Evolutionary conservation across 164 flowering plant genomes (phyloP), one percentile per base, ranked within the genome.

Genomic region (Chloranthus sessilifolius): DNA sequence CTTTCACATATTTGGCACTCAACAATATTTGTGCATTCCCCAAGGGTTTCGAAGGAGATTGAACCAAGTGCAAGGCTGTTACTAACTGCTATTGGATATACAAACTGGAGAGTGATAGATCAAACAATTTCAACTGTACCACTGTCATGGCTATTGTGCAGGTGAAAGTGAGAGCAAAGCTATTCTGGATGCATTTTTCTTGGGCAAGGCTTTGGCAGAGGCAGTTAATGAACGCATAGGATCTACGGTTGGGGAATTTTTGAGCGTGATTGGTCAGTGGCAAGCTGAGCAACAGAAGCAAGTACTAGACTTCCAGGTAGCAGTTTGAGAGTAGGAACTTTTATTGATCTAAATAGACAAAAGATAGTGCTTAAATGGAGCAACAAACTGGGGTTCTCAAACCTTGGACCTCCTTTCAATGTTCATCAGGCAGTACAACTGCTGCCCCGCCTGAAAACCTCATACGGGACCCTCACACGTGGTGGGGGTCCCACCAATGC

Each of bases 281-380:
- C 97, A 83, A 68, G 85, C 97, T n/a, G 92, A 86, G 63, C 95
- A 85, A 60, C 92, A 77, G 62, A 89, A 80, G 61, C 89, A 79
- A 69, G 76, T 89, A 7, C 78, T 64, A 53, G 92, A 83, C 8
- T 82, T 89, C 58, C 92, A 80, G 97, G 97, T 83, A 65, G 19
- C 33, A 1, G 7, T 26, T 26, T 25, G 14, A 26, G 14, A 26
- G 31, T 25, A 24, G 33, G 14, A n/a, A 17, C 27, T 15, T 16
- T 22, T 17, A 8, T 31, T 14, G 3, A 25, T 5, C 15, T 19
- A n/a, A n/a, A n/a, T n/a, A n/a, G n/a, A n/a, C n/a, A n/a, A n/a
- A n/a, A n/a, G n/a, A n/a, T n/a, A n/a, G n/a, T n/a, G n/a, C n/a
- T n/a, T n/a, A n/a, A n/a, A n/a, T n/a, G n/a, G n/a, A n/a, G n/a